phyloP scores from a whole-genome alignment of 306 rosid genomes.

The Cucurbita pepo region DNA sequence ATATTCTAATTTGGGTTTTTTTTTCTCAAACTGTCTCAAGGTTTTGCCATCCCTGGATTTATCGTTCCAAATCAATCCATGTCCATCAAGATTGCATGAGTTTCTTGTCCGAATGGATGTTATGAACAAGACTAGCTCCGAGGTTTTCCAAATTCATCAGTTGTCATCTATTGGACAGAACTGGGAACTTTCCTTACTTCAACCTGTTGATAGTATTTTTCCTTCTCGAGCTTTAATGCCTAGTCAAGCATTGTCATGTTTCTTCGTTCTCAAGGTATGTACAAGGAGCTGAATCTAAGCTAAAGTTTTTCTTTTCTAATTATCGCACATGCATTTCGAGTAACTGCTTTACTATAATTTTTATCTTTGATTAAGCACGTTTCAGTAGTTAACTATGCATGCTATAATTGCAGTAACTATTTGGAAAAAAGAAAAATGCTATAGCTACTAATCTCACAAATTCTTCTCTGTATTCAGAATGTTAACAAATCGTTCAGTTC shows the following conservation, averaged over 20 bases:
- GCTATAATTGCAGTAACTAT: neutral
- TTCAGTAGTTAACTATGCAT: neutral
- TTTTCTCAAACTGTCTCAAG: conserved; percentile 16
- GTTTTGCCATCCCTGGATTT: conserved; percentile 80
- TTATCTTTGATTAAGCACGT: neutral
- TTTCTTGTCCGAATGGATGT: conserved; percentile 86
- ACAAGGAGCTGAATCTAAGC: conserved; percentile 8
- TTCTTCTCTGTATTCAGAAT: conserved; percentile 33
- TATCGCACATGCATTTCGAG: neutral
- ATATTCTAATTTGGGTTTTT: neutral
- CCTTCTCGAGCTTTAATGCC: conserved; percentile 61
- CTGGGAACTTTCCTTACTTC: conserved; percentile 79
- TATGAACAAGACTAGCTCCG: conserved; percentile 58
- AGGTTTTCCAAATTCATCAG: conserved; percentile 68
- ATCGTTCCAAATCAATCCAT: conserved; percentile 74
- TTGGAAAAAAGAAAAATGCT: neutral
- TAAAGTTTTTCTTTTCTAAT: neutral
- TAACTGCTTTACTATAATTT: neutral
- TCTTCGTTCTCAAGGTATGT: conserved; percentile 71
- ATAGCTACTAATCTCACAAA: neutral
- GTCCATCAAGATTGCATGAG: conserved; percentile 67
- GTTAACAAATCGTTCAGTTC: conserved; percentile 20
- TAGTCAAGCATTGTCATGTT: conserved; percentile 82
- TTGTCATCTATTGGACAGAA: conserved; percentile 53
- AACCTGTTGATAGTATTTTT: conserved; percentile 51